Percentiles rank a stretch among this genome's conserved stretches.
These are phyloP conservation scores for Venturia nashicola DNA, from an alignment of 2,329 filamentous ascomycete genomes.

Conservation along the genomic window DNA sequence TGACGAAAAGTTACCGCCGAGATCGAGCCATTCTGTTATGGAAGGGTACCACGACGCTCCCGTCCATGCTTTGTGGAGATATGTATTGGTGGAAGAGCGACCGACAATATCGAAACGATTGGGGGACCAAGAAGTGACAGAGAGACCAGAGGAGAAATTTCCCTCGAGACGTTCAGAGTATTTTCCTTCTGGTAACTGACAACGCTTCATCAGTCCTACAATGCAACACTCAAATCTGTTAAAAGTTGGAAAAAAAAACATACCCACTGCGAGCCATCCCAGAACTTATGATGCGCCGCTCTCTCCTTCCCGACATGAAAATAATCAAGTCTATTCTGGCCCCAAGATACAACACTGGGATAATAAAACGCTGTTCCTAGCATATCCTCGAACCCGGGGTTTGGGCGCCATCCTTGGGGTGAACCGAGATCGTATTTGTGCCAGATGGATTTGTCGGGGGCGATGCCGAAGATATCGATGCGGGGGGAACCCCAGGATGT, in stretches of 20 bases:
- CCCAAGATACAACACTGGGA: slow-evolving; percentile 12
- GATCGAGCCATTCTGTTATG: neutral
- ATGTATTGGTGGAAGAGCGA: neutral
- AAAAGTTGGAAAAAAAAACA: neutral
- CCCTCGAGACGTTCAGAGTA: slow-evolving; percentile 1
- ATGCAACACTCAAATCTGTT: no score
- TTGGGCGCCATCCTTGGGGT: neutral
- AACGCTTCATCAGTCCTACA: neutral
- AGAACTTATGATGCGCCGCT: neutral
- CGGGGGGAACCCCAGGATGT: neutral
- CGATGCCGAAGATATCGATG: slow-evolving; percentile 13
- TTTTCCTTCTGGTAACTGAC: neutral
- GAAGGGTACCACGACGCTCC: neutral
- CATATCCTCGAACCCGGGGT: neutral
- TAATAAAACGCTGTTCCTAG: neutral
- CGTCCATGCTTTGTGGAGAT: neutral
- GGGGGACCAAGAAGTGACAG: neutral
- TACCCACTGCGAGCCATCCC: slow-evolving; percentile 1
- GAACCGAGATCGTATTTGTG: slow-evolving; percentile 14
- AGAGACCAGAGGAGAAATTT: neutral
- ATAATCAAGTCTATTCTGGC: slow-evolving; percentile 10
- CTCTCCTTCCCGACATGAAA: slow-evolving; percentile 13
- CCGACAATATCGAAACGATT: slow-evolving; percentile 2
- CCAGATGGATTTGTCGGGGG: slow-evolving; percentile 18
- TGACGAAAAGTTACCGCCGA: slow-evolving; percentile 4